Conservation (phyloP, 176 grass and related monocot species). For the Paspalum vaginatum region DNA sequence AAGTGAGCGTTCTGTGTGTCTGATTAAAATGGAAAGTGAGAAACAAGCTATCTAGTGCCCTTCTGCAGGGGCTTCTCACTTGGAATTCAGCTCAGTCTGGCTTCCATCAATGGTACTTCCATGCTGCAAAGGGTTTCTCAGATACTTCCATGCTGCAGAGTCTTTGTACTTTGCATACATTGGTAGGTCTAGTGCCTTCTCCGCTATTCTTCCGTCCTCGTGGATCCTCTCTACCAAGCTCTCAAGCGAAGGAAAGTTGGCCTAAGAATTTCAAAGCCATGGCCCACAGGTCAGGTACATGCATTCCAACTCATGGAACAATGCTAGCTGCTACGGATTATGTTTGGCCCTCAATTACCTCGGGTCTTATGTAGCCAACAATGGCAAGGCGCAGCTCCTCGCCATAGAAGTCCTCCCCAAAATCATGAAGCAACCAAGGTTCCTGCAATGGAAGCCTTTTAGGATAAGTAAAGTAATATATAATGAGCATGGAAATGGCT, state of each 20-base stretch:
- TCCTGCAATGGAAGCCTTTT: slow-evolving; percentile 56
- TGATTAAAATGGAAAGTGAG: not conserved
- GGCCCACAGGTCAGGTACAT: slow-evolving; percentile 15
- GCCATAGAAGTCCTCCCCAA: slow-evolving; percentile 79
- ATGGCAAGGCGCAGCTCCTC: slow-evolving; percentile 91
- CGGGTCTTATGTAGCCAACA: slow-evolving; percentile 84
- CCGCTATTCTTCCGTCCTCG: slow-evolving; percentile 80
- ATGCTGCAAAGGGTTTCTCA: slow-evolving; percentile 50
- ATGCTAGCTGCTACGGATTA: not conserved
- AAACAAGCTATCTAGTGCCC: not conserved
- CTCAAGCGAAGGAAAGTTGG: slow-evolving; percentile 82
- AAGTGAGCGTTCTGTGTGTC: no score
- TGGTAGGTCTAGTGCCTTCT: slow-evolving; percentile 74
- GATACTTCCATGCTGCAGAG: slow-evolving; percentile 57
- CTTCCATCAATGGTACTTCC: slow-evolving; percentile 26
- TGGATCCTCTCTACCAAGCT: slow-evolving; percentile 93
- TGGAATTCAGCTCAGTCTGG: slow-evolving; percentile 26
- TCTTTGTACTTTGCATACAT: slow-evolving; percentile 69
- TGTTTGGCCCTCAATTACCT: slow-evolving; percentile 52
- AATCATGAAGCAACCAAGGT: slow-evolving; percentile 94
- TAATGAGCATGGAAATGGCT: not conserved
- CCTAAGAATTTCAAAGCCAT: slow-evolving; percentile 51
- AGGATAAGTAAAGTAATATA: slow-evolving; percentile 45
- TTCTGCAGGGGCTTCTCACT: slow-evolving; percentile 5
- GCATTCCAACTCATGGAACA: not conserved